These are phyloP conservation scores for Ganoderma resinaceum DNA, from an alignment of 1,284 basidiomycete species.

Conservation along the genomic window DNA sequence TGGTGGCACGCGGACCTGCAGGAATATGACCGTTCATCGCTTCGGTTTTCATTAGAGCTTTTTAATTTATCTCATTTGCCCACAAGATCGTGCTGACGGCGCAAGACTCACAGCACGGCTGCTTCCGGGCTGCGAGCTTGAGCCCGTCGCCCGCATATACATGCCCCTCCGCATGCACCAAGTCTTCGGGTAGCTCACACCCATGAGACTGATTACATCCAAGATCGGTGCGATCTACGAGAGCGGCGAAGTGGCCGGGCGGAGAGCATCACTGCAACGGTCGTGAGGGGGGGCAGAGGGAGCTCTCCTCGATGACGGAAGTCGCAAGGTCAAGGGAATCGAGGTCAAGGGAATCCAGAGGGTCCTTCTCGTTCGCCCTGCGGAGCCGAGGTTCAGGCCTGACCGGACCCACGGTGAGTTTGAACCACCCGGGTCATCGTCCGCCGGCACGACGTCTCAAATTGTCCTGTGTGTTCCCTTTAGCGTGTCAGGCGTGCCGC, in stretches of 20 bases:
- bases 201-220: not conserved
- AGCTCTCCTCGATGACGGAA: not conserved
- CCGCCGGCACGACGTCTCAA: not conserved
- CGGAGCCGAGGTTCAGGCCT: not conserved
- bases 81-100: too few relatives aligned
- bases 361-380: not conserved
- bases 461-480: not conserved
- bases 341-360: not conserved
- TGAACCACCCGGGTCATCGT: not conserved
- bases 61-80: too few relatives aligned
- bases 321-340: conserved; percentile 29
- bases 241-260: not conserved
- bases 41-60: not conserved
- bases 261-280: not conserved
- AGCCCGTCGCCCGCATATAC: not conserved
- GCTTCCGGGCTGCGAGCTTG: not conserved
- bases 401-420: not conserved
- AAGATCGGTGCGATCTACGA: not conserved
- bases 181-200: not conserved
- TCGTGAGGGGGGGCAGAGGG: not conserved
- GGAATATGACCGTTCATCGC: not conserved
- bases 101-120: not conserved
- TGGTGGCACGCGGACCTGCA: not conserved
- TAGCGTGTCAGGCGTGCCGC: not conserved
- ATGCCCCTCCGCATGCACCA: not conserved